Conservation (phyloP, 2,329 filamentous ascomycete species). For the Botrytis elliptica region DNA sequence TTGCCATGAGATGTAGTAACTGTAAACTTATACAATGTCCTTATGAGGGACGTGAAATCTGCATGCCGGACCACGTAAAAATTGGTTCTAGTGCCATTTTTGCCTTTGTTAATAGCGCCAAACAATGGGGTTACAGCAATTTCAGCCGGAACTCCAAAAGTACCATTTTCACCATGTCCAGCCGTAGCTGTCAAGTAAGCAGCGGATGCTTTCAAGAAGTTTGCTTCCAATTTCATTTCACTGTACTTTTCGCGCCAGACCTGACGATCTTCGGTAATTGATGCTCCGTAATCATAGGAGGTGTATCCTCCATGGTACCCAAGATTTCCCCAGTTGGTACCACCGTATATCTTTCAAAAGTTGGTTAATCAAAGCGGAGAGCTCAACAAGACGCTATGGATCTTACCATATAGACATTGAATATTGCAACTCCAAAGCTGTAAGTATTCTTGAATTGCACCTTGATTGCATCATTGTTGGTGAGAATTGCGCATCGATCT, state of each 20-base stretch:
- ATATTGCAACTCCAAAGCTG: slow-evolving; percentile 62
- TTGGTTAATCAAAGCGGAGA: slow-evolving; percentile 44
- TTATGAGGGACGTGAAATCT: slow-evolving; percentile 46
- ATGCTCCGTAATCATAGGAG: slow-evolving; percentile 47
- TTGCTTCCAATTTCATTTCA: slow-evolving; percentile 29
- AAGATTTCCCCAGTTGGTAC: slow-evolving; percentile 81
- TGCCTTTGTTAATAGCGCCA: slow-evolving; percentile 39
- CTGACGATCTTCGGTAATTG: slow-evolving; percentile 26
- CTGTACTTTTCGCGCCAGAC: slow-evolving; percentile 28
- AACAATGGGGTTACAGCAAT: slow-evolving; percentile 64
- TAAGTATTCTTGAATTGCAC: slow-evolving; percentile 79
- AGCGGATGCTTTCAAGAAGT: slow-evolving; percentile 28
- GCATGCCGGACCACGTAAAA: slow-evolving; percentile 68
- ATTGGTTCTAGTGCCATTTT: slow-evolving; percentile 48
- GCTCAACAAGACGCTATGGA: neutral
- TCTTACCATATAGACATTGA: slow-evolving; percentile 73
- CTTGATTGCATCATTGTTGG: slow-evolving; percentile 72
- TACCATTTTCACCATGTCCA: slow-evolving; percentile 45
- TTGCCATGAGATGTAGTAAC: slow-evolving; percentile 56
- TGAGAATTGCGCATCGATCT: slow-evolving; percentile 61
- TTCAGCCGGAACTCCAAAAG: slow-evolving; percentile 51
- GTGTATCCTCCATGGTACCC: slow-evolving; percentile 64
- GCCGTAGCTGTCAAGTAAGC: slow-evolving; percentile 47
- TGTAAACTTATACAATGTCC: slow-evolving; percentile 36
- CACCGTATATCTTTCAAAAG: slow-evolving; percentile 52